Base-by-base conservation (phyloP, 2,329 filamentous ascomycete genomes). In the Fusarium continuum region DNA sequence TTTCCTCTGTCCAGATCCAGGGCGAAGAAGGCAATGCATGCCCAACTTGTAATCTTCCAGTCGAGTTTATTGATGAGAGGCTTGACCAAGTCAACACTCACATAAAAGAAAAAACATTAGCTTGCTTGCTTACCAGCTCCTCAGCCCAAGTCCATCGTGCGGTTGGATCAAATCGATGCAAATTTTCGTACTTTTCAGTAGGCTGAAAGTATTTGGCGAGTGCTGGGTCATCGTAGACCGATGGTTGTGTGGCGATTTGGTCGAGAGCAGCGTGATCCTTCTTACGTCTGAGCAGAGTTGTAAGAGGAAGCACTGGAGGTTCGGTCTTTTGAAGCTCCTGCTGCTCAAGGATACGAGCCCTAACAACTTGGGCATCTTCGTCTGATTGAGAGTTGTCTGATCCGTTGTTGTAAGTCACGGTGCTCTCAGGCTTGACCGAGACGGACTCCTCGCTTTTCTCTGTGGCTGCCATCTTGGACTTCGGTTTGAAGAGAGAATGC, bases 251-350 rank as follows among this genome's bases (percentile, higher is more conserved):
- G 43, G 43, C 43, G 4, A 46, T 25, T 5, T 28, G 28, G 20
- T 46, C 43, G 20, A 46, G 43, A 6, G 35, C 43, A 4, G 43
- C 29, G 5, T 28, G 43, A 8, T 46, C 35, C n/a, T 19, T 46
- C 11, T 20, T 28, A 19, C 9, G 20, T 3, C 28, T 46, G 4
- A 46, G 43, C 14, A 61, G 44, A 8, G 57, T 61, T 13, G 53
- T 48, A 17, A 61, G 39, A 5, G 57, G 53, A 19, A 61, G 53
- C 8, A 58, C 57, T 2, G 57, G 57, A 8, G 58, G 58, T 2
- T 61, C 58, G 3, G 58, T 61, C 39, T 58, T 61, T 38, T 58
- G 43, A 39, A 61, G 58, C 25, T 61, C 54, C 17, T 54, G 54
- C 19, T 54, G 58, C 29, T 61, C 43, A n/a, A 58, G 28, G 14